phyloP scores from a whole-genome alignment of 2,329 filamentous ascomycete genomes.

The Fusarium anthophilum region DNA sequence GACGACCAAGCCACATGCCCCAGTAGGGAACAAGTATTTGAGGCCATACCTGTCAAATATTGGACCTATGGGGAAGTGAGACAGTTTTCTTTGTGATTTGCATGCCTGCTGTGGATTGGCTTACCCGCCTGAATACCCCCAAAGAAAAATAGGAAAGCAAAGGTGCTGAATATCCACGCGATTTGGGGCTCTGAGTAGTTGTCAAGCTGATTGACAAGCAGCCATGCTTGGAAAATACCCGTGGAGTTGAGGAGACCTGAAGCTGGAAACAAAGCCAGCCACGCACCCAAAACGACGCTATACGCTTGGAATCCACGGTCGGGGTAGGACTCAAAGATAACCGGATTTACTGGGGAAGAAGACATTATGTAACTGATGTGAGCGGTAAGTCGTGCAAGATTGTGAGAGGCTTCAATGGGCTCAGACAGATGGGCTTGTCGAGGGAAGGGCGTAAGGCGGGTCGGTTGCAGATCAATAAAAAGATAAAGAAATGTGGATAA shows the following conservation, averaged over 20 bases:
- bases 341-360: accelerated
- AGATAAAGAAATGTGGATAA: neutral
- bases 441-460: neutral
- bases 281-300: neutral
- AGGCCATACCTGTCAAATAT: neutral
- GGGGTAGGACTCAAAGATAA: neutral
- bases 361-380: neutral
- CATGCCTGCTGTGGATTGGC: too few relatives aligned
- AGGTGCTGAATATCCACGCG: neutral
- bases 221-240: neutral
- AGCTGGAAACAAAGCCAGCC: neutral
- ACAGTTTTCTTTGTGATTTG: too few relatives aligned
- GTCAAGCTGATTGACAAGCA: accelerated
- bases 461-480: neutral
- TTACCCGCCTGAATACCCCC: neutral
- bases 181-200: neutral
- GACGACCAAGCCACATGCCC: neutral
- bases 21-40: neutral
- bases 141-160: neutral
- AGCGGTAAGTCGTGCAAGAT: too few relatives aligned
- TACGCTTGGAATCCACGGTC: neutral
- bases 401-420: accelerated
- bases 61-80: neutral
- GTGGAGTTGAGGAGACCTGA: neutral
- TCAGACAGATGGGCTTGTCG: neutral